phyloP scores from a whole-genome alignment of 345 rosid species.

The Angophora floribunda region DNA sequence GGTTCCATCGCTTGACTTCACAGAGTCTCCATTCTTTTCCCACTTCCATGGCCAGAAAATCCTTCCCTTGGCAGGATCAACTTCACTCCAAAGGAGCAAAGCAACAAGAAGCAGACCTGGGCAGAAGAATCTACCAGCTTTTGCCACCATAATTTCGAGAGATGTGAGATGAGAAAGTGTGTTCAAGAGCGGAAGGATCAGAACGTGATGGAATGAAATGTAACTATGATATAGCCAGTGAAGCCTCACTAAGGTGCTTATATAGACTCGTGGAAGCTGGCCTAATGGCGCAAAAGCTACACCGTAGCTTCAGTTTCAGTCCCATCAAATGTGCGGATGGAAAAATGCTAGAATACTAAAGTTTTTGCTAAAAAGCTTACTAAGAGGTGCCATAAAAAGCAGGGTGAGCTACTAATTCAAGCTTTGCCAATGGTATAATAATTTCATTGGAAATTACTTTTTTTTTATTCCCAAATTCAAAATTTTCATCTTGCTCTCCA shows the following conservation, averaged over 20 bases:
- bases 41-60: not conserved
- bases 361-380: not conserved
- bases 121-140: not conserved
- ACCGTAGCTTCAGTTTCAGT: not conserved
- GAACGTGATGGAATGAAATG: not conserved
- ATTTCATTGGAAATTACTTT: not conserved
- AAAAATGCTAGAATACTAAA: not conserved
- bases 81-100: not conserved
- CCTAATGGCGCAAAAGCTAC: not conserved
- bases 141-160: not conserved
- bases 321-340: not conserved
- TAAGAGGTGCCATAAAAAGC: not conserved
- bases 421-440: not conserved
- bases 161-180: not conserved
- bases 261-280: not conserved
- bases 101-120: not conserved
- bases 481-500: not conserved
- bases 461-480: not conserved
- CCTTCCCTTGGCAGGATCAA: not conserved
- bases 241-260: not conserved
- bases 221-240: not conserved
- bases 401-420: not conserved
- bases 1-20: not conserved
- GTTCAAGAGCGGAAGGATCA: not conserved
- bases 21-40: not conserved